Percentiles rank a stretch among this genome's conserved stretches.
Evolutionary conservation across 2,329 filamentous ascomycete species (phyloP).

Genomic region (Beauveria bassiana): DNA sequence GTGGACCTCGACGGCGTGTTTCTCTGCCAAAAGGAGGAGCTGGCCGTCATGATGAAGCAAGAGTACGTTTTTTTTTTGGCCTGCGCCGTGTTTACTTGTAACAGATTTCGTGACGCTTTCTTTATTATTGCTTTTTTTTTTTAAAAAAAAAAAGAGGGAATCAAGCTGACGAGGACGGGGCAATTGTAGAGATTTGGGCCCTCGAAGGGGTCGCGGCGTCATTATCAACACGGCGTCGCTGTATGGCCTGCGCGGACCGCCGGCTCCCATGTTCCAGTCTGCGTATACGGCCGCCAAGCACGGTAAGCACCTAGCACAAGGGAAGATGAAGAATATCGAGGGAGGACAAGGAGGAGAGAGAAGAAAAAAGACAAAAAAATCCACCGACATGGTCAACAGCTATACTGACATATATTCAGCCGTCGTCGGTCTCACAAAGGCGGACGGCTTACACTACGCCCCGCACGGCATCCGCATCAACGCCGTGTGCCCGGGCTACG

Average conservation of each 20-base stretch:
- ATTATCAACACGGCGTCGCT: conserved; percentile 46
- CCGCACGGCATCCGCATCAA: conserved; percentile 48
- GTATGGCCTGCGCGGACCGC: neutral
- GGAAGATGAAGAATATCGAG: neutral
- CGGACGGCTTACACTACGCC: conserved; percentile 46
- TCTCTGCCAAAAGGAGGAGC: conserved; percentile 47
- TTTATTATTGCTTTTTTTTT: too few relatives aligned
- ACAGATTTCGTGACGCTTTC: too few relatives aligned
- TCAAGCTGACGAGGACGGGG: too few relatives aligned
- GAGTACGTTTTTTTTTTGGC: conserved; percentile 23
- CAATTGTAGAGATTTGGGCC: conserved; percentile 22
- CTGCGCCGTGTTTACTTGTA: too few relatives aligned
- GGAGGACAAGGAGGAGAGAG: too few relatives aligned
- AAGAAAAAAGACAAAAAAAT: too few relatives aligned
- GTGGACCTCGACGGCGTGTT: conserved; percentile 49
- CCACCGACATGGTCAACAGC: neutral
- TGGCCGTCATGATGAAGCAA: conserved; percentile 43
- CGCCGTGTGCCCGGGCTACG: conserved; percentile 49
- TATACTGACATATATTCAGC: conserved; percentile 13
- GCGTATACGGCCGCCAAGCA: conserved; percentile 47
- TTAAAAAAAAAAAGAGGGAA: too few relatives aligned
- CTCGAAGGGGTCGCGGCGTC: conserved; percentile 35
- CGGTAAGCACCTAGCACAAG: conserved; percentile 20
- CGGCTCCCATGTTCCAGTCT: neutral
- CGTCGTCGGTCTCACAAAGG: conserved; percentile 44